Conservation (phyloP, 441 rosid genomes). For the Heliophila coronopifolia region DNA sequence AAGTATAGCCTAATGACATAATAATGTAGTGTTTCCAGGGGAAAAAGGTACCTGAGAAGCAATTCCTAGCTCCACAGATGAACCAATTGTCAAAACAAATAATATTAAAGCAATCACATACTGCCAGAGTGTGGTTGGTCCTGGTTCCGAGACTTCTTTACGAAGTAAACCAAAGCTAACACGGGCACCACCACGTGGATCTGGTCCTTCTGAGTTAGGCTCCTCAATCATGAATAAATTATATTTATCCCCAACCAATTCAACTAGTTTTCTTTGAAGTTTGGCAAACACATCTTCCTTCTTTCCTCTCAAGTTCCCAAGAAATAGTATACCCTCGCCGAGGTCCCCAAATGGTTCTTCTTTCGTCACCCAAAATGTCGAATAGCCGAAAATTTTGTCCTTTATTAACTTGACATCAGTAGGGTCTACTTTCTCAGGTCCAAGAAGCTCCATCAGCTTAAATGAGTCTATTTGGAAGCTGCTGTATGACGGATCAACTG, state of each 20-base stretch:
- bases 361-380: constrained; percentile 98
- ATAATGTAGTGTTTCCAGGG: background rate
- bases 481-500: constrained; percentile 58
- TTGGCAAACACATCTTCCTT: constrained; percentile 78
- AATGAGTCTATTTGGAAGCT: constrained; percentile 86
- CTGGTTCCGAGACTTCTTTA: constrained; percentile 95
- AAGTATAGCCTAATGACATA: background rate
- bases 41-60: constrained; percentile 72
- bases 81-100: constrained; percentile 80
- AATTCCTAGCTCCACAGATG: constrained; percentile 88
- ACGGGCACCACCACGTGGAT: constrained; percentile 95
- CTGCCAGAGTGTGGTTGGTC: constrained; percentile 96
- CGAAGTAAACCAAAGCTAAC: constrained; percentile 89
- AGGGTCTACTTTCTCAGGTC: constrained; percentile 94
- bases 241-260: constrained; percentile 63
- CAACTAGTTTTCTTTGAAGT: constrained; percentile 61
- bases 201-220: constrained; percentile 85
- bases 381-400: constrained; percentile 80
- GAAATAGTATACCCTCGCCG: constrained; percentile 86
- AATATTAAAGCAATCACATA: constrained; percentile 80
- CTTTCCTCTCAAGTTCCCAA: constrained; percentile 81
- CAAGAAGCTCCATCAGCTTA: constrained; percentile 93
- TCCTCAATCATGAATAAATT: constrained; percentile 95
- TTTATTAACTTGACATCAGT: constrained; percentile 73
- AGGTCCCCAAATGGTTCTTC: constrained; percentile 96